Base-by-base conservation (phyloP, 768 basidiomycete genomes). In the Phylloporus rhodoxanthus region DNA sequence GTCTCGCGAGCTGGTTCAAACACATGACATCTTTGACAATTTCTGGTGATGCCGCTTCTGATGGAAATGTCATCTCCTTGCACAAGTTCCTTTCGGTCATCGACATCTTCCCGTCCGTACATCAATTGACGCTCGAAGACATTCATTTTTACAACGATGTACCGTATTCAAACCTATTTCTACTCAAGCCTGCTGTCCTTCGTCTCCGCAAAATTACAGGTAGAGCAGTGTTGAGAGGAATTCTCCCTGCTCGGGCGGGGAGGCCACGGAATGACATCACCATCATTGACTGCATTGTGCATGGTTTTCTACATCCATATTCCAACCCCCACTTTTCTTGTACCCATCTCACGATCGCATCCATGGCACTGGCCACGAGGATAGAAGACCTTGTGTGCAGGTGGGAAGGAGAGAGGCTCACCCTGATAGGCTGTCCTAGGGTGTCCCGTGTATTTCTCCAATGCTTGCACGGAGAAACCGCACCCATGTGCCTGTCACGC, bases 351-450 rank as follows among this genome's bases (percentile, higher is more conserved):
- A 45, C 47, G 13, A 28, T 55, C 7, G 42, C 38, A 23, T 54
- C 13, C 21, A 48, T 43, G 40, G 19, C 30, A 7, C 7, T 28
- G 13, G 15, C 11, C 2, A 23, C 39, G 19, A 17, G 5, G 21
- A 54, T 54, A 28, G 45, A 54, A 40, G 42, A 54, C 21, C 30
- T 54, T 7, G 42, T 54, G 5, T 36, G 25, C 38, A 11, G 32
- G 20, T 54, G 53, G 53, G 30, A 54, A 6, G 53, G 53, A 20
- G 33, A 41, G 17, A 14, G 25, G 2, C 45, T 54, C 26, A 40
- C 46, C 8, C 21, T 53, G 14, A 36, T 54, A 5, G n/a, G 30
- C 23, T 54, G 53, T 29, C 46, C 46, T 1, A 23, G 42, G 28
- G 7, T 54, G 32, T 36, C 52, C 3, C 32, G 42, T 5, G 1